Evolutionary conservation across 2,329 filamentous ascomycete genomes (phyloP).

Genomic region (Aspergillus pseudotamarii): DNA sequence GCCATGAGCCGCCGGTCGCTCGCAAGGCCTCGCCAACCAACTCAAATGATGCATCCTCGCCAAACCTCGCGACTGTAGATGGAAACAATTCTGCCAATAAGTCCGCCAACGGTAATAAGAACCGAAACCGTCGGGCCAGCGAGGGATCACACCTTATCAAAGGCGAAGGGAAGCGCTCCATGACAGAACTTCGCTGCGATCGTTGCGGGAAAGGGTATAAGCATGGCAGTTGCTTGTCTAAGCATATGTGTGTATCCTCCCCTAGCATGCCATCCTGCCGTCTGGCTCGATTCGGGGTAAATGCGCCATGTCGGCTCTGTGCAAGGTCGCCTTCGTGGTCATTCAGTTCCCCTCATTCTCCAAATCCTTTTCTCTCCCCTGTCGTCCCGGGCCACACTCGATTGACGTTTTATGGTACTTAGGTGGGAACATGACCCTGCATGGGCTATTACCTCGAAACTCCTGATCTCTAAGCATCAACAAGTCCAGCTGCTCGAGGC

Average conservation of each 20-base stretch:
- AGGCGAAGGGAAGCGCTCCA: constrained; percentile 76
- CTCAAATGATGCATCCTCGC: constrained; percentile 26
- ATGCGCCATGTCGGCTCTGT: constrained; percentile 44
- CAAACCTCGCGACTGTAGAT: constrained; percentile 37
- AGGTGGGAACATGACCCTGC: constrained; percentile 99
- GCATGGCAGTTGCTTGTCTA: constrained; percentile 99
- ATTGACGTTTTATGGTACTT: constrained; percentile 49
- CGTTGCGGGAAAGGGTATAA: constrained; percentile 99
- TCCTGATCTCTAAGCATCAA: constrained; percentile 98
- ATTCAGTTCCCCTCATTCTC: constrained; percentile 33
- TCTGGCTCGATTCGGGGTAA: constrained; percentile 45
- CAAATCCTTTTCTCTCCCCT: constrained; percentile 30
- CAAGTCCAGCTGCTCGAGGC: constrained; percentile 97
- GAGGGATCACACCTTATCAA: constrained; percentile 83
- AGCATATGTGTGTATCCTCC: constrained; percentile 90
- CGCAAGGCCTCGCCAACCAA: constrained; percentile 43
- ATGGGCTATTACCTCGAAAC: constrained; percentile 95
- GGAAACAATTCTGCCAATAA: constrained; percentile 53
- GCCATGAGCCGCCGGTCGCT: constrained; percentile 35
- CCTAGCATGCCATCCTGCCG: constrained; percentile 55
- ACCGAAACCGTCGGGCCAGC: constrained; percentile 68
- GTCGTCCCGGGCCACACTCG: constrained; percentile 29
- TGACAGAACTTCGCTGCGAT: constrained; percentile 88
- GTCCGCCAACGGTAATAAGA: constrained; percentile 53
- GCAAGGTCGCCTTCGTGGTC: constrained; percentile 43